phyloP scores from a whole-genome alignment of 768 basidiomycete genomes.

The Crucibulum laeve region DNA sequence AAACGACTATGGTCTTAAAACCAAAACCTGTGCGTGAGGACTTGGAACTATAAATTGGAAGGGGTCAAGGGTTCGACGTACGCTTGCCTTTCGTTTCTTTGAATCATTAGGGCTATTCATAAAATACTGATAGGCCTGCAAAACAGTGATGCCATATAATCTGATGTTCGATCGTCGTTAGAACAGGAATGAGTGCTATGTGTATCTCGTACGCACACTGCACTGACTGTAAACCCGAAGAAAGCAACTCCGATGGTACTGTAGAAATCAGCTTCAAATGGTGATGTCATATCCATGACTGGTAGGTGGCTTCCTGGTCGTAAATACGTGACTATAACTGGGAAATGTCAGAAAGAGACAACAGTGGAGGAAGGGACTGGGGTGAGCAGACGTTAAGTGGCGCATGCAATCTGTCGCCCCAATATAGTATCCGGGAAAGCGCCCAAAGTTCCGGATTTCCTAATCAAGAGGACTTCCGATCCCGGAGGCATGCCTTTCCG shows the following conservation, averaged over 20 bases:
- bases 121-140: slow-evolving; percentile 25
- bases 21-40: background rate
- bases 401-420: too few relatives aligned
- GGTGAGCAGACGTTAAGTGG: too few relatives aligned
- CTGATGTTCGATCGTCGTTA: slow-evolving; percentile 7
- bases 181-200: background rate
- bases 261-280: background rate
- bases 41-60: background rate
- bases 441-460: too few relatives aligned
- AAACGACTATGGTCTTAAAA: slow-evolving; percentile 16
- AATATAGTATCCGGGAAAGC: too few relatives aligned
- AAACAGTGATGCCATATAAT: slow-evolving; percentile 24
- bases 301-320: too few relatives aligned
- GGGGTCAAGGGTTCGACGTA: slow-evolving; percentile 8
- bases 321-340: background rate
- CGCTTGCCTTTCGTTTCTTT: slow-evolving; percentile 14
- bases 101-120: slow-evolving; percentile 13
- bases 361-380: background rate
- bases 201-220: slow-evolving; percentile 17
- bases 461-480: too few relatives aligned
- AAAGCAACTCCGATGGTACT: slow-evolving; percentile 20
- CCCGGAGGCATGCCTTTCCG: too few relatives aligned
- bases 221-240: slow-evolving; percentile 24
- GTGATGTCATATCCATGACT: background rate
- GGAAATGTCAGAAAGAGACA: background rate